Percentiles rank a stretch among this genome's conserved stretches.
These are phyloP conservation scores for Tausonia pullulans DNA, from an alignment of 1,284 basidiomycete species.

Conservation along the genomic window DNA sequence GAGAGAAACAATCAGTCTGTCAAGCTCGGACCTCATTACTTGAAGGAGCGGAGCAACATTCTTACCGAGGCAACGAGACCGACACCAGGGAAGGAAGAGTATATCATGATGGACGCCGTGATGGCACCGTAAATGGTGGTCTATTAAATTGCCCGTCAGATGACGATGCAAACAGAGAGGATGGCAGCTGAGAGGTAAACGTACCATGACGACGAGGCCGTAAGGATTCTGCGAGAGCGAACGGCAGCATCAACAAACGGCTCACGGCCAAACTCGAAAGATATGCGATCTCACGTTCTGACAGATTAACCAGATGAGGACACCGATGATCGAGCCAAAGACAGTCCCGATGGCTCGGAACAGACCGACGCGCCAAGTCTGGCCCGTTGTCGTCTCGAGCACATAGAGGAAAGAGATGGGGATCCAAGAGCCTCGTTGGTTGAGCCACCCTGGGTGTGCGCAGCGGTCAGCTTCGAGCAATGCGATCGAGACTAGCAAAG, in stretches of 20 bases:
- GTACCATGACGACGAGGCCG: slow-evolving; percentile 18
- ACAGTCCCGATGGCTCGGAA: slow-evolving; percentile 38
- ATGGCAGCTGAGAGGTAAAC: background rate
- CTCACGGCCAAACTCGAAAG: background rate
- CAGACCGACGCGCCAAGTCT: slow-evolving; percentile 36
- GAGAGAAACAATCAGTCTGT: background rate
- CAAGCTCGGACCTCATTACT: background rate
- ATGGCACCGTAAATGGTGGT: slow-evolving; percentile 31
- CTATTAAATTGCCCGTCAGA: background rate
- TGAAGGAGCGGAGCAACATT: slow-evolving; percentile 18
- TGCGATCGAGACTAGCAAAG: background rate
- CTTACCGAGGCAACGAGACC: slow-evolving; percentile 34
- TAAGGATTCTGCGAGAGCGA: slow-evolving; percentile 34
- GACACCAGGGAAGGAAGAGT: slow-evolving; percentile 28
- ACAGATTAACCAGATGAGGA: slow-evolving; percentile 26
- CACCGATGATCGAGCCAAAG: slow-evolving; percentile 34
- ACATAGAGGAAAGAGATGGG: slow-evolving; percentile 27
- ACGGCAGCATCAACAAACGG: slow-evolving; percentile 7
- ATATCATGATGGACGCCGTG: slow-evolving; percentile 34
- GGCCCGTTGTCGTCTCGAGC: slow-evolving; percentile 39
- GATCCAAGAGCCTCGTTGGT: background rate
- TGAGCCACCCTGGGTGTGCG: too few relatives aligned
- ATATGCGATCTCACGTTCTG: background rate
- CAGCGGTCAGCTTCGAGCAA: background rate
- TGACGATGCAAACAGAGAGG: background rate